Base-by-base conservation (phyloP, 2,329 filamentous ascomycete species). In the Chaetomiaceae sp. region DNA sequence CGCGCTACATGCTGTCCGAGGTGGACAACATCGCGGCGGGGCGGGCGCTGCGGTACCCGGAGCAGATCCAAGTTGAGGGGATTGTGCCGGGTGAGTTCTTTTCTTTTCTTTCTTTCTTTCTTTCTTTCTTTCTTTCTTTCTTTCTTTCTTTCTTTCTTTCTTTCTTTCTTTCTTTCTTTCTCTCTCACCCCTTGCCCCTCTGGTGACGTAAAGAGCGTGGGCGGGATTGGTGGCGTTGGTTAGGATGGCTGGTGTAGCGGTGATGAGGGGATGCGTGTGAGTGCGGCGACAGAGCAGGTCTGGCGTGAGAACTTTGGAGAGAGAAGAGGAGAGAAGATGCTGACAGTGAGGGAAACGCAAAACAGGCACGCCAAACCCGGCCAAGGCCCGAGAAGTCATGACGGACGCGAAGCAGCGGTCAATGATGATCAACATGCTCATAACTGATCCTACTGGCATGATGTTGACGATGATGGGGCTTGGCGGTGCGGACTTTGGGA, bases 1-100 rank as follows among this genome's bases (percentile, higher is more conserved):
- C 65, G n/a, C 56, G 61, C 30, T 70, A 69, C 50, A 68, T 69
- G 58, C 62, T 68, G 52, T 60, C 58, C 6, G 66, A 70, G 59
- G 59, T 71, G 19, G 65, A 70, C 15, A 67, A 66, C 34, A 62
- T 69, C 42, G 56, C 58, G 15, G 58, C 58, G 19, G 65, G 66
- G 12, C 52, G 56, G 38, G 55, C 60, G 12, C 44, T 68, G 26
- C 51, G 58, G 49, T 55, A 65, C 14, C 66, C 65, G 1, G 57
- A 64, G 8, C 65, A 69, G 52, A 65, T 70, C 30, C 58, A 58
- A 19, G 57, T 52, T 37, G 56, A 56, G 6, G 14, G 19, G 14
- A 12, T 12, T 20, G 12, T 6, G 17, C 26, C 15, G 18, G 17
- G n/a, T 34, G 15, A 22, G 26, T 30, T 11, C 22, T 26, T 20